Evolutionary conservation across 495 filamentous ascomycete species (phyloP).

Genomic region (Aspergillus heteromorphus): DNA sequence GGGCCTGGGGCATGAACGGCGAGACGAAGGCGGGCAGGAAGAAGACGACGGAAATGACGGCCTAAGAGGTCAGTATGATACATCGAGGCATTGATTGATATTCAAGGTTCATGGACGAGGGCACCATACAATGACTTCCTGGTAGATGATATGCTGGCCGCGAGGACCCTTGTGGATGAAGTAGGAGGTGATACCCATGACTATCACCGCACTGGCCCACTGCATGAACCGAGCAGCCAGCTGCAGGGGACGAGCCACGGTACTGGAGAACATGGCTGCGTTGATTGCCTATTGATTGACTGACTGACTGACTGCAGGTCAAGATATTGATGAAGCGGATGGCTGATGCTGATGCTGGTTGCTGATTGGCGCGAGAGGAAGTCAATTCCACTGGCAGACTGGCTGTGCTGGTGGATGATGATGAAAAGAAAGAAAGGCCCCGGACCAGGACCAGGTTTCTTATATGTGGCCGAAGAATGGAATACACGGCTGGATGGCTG

Average conservation of each 20-base stretch:
- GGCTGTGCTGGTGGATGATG: not conserved
- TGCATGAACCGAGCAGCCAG: slow-evolving; percentile 32
- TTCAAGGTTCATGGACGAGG: not conserved
- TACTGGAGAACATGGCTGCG: slow-evolving; percentile 28
- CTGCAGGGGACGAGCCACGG: slow-evolving; percentile 32
- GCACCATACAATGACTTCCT: slow-evolving; percentile 48
- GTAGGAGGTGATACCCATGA: slow-evolving; percentile 55
- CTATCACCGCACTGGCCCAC: slow-evolving; percentile 56
- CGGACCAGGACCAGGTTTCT: slow-evolving; percentile 9
- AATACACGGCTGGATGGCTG: not conserved
- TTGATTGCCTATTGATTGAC: too few relatives aligned
- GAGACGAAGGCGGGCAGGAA: slow-evolving; percentile 54
- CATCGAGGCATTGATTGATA: too few relatives aligned
- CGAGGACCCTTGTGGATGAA: slow-evolving; percentile 41
- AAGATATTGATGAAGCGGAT: not conserved
- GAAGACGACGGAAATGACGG: slow-evolving; percentile 52
- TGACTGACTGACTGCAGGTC: not conserved
- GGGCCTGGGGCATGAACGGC: slow-evolving; percentile 37
- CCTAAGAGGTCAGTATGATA: too few relatives aligned
- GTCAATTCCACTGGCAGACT: not conserved
- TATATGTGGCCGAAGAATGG: not conserved
- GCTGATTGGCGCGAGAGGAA: not conserved
- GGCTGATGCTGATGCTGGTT: not conserved
- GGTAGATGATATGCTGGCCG: slow-evolving; percentile 46
- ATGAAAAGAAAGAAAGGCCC: not conserved